A percentile compares a stretch with the other conserved stretches of the same genome.
phyloP scores from a whole-genome alignment of 306 rosid genomes.

The Sicyos baderoa region DNA sequence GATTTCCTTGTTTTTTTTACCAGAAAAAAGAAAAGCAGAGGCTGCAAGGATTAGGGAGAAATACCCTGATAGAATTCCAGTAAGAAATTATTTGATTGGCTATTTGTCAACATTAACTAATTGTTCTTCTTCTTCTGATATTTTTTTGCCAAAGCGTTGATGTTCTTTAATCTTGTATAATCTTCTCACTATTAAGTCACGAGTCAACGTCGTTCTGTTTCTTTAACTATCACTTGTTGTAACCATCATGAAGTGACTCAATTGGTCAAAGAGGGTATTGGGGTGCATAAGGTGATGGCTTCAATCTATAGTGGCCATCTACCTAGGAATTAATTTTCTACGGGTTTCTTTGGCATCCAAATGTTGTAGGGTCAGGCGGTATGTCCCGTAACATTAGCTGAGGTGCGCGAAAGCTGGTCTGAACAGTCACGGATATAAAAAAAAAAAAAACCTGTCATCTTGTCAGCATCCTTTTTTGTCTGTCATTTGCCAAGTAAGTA shows the following conservation, averaged over 20 bases:
- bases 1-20: slow-evolving; percentile 21
- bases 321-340: too few species aligned
- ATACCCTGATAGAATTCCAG: slow-evolving; percentile 89
- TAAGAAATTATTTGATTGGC: slow-evolving; percentile 31
- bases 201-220: not conserved
- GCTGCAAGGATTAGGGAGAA: slow-evolving; percentile 89
- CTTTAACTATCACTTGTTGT: not conserved
- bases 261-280: too few species aligned
- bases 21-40: slow-evolving; percentile 84
- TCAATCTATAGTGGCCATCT: too few species aligned
- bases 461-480: too few species aligned
- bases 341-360: too few species aligned
- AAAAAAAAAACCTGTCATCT: too few species aligned
- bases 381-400: too few species aligned
- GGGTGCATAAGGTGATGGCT: too few species aligned
- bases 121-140: not conserved
- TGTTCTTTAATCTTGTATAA: not conserved
- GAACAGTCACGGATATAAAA: too few species aligned
- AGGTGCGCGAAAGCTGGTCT: too few species aligned
- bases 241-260: too few species aligned
- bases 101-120: not conserved
- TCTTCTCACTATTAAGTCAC: not conserved
- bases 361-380: too few species aligned
- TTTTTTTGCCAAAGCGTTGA: not conserved
- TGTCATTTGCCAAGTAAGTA: not conserved